A percentile compares a stretch with the other conserved stretches of the same genome.
phyloP scores from a whole-genome alignment of 139 green algal species.

The Closterium sp. region DNA sequence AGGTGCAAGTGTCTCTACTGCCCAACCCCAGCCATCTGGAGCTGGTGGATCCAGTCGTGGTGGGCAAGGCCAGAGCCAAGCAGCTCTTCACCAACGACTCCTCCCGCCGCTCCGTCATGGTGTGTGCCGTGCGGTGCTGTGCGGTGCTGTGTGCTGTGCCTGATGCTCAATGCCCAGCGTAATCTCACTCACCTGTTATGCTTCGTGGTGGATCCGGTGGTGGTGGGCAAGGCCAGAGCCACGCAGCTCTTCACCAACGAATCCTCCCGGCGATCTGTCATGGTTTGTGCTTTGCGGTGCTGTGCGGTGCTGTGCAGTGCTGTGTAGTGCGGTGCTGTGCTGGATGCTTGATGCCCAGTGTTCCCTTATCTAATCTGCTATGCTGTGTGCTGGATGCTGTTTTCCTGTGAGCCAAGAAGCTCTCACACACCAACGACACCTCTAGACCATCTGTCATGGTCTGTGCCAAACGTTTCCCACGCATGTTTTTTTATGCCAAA shows the following conservation, averaged over 20 bases:
- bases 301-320: neutral
- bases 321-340: neutral
- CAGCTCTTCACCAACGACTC: constrained; percentile 55
- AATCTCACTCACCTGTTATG: no score
- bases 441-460: neutral
- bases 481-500: neutral
- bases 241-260: neutral
- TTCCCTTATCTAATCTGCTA: no score
- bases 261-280: neutral
- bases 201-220: no score
- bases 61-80: constrained; percentile 72
- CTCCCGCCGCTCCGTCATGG: constrained; percentile 65
- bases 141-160: neutral
- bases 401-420: neutral
- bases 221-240: neutral
- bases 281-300: no score
- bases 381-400: no score
- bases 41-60: constrained; percentile 71
- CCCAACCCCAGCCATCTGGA: constrained; percentile 71
- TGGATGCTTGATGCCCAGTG: neutral
- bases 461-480: no score
- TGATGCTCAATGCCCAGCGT: neutral
- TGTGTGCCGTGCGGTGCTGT: neutral
- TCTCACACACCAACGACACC: neutral
- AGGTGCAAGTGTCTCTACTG: neutral